These are phyloP conservation scores for Gaultheria prostrata DNA, from an alignment of 148 eudicot genomes.

Conservation along the genomic window DNA sequence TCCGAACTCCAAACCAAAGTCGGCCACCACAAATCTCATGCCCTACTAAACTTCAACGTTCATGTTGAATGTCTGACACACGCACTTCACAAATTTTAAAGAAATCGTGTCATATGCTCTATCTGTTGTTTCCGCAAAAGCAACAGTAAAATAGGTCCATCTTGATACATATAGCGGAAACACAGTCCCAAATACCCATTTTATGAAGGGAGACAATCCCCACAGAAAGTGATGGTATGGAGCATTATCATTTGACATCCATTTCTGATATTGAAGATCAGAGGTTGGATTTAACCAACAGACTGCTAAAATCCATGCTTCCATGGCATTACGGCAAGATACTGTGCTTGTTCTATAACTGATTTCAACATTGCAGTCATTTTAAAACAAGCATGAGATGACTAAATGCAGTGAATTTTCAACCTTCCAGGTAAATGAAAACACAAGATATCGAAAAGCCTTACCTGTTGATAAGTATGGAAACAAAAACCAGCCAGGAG, in stretches of 20 bases:
- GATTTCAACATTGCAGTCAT: background rate
- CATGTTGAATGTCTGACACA: no score
- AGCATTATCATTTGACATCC: background rate
- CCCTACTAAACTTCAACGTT: background rate
- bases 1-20: background rate
- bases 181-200: background rate
- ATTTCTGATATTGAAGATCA: background rate
- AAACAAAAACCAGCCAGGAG: slow-evolving; percentile 52
- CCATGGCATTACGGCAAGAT: background rate
- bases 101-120: no score
- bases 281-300: background rate
- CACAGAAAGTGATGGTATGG: background rate
- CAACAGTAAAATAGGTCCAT: background rate
- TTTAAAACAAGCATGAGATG: background rate
- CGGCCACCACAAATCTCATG: background rate
- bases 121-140: background rate
- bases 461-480: slow-evolving; percentile 54
- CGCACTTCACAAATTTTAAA: no score
- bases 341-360: background rate
- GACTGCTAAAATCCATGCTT: background rate
- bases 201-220: background rate
- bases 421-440: background rate
- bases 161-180: background rate
- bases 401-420: background rate
- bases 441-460: background rate